Evolutionary conservation across 1,284 basidiomycete species (phyloP), one percentile per base, ranked within the genome.

Genomic region (Moesziomyces sp.): DNA sequence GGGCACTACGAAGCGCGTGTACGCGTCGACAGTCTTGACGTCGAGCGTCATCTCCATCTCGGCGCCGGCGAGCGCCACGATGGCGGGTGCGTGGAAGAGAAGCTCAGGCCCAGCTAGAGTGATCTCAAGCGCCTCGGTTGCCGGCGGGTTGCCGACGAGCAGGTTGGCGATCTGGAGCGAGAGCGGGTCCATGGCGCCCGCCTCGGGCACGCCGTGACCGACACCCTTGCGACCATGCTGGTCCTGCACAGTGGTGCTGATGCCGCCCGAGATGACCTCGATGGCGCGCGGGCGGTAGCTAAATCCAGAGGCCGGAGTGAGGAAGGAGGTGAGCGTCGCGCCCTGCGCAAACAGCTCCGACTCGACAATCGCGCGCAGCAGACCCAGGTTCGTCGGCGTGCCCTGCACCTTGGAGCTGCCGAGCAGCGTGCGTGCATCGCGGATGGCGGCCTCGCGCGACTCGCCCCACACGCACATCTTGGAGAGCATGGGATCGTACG

Each of bases 181-280:
- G 8, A 89, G 82, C 11, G 85, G 76, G 78, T 92, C 91, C 87
- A 90, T 89, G 0, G 90, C 88, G 0, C 91, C 91, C 60, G 88
- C 88, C n/a, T 85, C 87, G 0, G 91, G 91, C 10, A 91, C 87
- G 14, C 91, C 91, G 45, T 88, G 84, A 0, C 89, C 88, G 1
- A 88, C 85, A 0, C 74, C 66, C 9, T 80, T 83, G 16, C 91
- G 86, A 1, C 89, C 89, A 21, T 89, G 86, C 14, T 56, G 52
- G 76, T 91, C 90, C 78, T 92, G 91, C 0, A 91, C 85, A 0
- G 89, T 88, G 1, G 88, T 87, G 43, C 89, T 88, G 21, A 91
- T 84, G 0, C 90, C 90, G 0, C 88, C 85, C 5, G 86, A 86
- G 11, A 90, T 52, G 2, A 91, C 87, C 34, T 89, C 89, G 59